These are phyloP conservation scores for Kodamaea sp. DNA, from an alignment of 1,139 yeast species.

Conservation along the genomic window DNA sequence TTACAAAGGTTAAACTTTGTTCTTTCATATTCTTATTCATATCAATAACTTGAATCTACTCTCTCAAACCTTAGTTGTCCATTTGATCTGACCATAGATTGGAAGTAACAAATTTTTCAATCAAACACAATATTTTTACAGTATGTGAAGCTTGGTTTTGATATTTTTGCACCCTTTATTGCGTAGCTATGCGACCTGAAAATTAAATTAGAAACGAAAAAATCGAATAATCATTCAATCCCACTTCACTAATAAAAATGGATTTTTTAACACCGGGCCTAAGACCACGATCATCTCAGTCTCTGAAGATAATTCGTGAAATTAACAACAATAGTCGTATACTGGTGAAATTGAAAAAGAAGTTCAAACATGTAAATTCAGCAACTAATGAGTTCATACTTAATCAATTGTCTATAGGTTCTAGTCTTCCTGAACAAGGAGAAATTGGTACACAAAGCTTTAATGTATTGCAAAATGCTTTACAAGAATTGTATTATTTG, in stretches of 20 bases:
- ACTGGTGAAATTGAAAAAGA: slow-evolving; percentile 11
- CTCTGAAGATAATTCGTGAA: slow-evolving; percentile 11
- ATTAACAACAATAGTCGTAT: slow-evolving; percentile 16
- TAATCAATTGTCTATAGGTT: slow-evolving; percentile 8
- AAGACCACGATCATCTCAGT: slow-evolving; percentile 11
- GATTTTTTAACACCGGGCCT: slow-evolving; percentile 17
- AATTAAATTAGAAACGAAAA: no score
- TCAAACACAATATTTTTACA: no score
- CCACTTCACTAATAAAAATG: slow-evolving; percentile 5
- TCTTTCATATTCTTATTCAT: no score
- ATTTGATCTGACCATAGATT: no score
- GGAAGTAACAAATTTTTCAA: no score
- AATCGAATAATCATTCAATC: no score
- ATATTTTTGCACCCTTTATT: no score
- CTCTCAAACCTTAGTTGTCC: no score
- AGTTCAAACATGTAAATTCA: slow-evolving; percentile 12
- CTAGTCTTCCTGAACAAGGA: not conserved
- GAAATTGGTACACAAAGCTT: slow-evolving; percentile 8
- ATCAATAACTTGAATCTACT: no score
- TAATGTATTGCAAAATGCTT: slow-evolving; percentile 19
- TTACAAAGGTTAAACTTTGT: no score
- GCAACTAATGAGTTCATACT: slow-evolving; percentile 12
- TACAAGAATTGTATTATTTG: slow-evolving; percentile 24
- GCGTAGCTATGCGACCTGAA: no score
- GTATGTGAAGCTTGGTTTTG: no score